phyloP scores from a whole-genome alignment of 1,284 basidiomycete genomes.

The Ceratobasidium papillatum region DNA sequence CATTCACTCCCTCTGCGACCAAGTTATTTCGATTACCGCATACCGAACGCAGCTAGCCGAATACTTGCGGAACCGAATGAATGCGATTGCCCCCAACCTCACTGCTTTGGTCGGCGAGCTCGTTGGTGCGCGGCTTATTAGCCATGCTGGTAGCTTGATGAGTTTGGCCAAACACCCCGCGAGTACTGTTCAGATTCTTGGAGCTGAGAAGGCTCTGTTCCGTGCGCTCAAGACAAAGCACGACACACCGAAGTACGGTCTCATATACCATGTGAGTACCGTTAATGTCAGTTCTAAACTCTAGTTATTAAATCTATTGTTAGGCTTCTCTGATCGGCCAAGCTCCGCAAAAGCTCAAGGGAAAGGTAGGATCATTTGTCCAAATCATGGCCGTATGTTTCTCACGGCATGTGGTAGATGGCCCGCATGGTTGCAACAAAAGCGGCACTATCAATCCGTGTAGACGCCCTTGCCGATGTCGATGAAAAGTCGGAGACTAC shows the following conservation, averaged over 20 bases:
- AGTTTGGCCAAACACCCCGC: slow-evolving; percentile 97
- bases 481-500: slow-evolving; percentile 87
- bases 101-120: slow-evolving; percentile 96
- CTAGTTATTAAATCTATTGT: slow-evolving; percentile 37
- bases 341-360: slow-evolving; percentile 97
- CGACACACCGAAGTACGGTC: slow-evolving; percentile 97
- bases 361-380: slow-evolving; percentile 70
- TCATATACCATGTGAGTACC: slow-evolving; percentile 88
- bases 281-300: background rate
- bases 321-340: slow-evolving; percentile 95
- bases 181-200: slow-evolving; percentile 97
- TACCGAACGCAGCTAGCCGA: slow-evolving; percentile 94
- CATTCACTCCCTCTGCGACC: slow-evolving; percentile 95
- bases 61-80: slow-evolving; percentile 97
- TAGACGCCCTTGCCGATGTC: slow-evolving; percentile 93
- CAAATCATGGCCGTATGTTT: background rate
- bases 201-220: slow-evolving; percentile 98
- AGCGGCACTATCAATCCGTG: slow-evolving; percentile 94
- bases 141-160: slow-evolving; percentile 94
- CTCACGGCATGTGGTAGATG: slow-evolving; percentile 67
- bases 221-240: slow-evolving; percentile 98
- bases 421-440: slow-evolving; percentile 99
- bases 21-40: slow-evolving; percentile 94
- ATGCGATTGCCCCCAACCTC: slow-evolving; percentile 95
- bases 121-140: slow-evolving; percentile 94